Evolutionary conservation across 192 early-diverging fungal species (phyloP).

Genomic region (Rhizophlyctis rosea): DNA sequence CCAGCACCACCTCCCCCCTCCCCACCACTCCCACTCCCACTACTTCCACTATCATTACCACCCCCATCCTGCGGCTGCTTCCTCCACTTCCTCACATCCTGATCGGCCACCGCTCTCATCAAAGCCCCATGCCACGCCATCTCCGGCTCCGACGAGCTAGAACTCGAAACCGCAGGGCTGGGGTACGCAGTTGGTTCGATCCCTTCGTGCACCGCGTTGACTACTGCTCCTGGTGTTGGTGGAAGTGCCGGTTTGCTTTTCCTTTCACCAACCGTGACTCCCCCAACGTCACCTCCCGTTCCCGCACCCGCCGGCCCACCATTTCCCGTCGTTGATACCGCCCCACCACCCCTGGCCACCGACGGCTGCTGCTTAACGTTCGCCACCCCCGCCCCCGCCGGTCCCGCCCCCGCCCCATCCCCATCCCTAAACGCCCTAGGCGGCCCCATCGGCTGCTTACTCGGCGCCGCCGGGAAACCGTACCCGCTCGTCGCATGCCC

Average conservation of each 20-base stretch:
- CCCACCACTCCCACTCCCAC: too few relatives aligned
- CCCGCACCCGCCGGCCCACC: too few relatives aligned
- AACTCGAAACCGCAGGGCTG: neutral
- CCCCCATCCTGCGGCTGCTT: neutral
- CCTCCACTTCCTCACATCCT: neutral
- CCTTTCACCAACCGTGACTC: too few relatives aligned
- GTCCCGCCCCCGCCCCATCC: too few relatives aligned
- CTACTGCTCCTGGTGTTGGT: constrained; percentile 14
- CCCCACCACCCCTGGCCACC: neutral
- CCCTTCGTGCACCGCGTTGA: constrained; percentile 18
- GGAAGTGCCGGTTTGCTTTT: too few relatives aligned
- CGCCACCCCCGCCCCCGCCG: neutral
- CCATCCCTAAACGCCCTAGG: too few relatives aligned
- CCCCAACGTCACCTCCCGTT: too few relatives aligned
- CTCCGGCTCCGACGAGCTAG: neutral
- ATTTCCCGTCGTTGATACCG: too few relatives aligned
- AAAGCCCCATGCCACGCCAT: constrained; percentile 20
- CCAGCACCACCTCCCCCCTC: too few relatives aligned
- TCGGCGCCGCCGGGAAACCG: neutral
- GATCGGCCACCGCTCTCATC: constrained; percentile 9
- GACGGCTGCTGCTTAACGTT: neutral
- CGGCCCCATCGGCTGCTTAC: neutral
- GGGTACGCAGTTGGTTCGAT: constrained; percentile 14
- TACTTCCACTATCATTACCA: neutral
- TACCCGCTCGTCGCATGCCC: neutral